Conservation (phyloP, 2,329 filamentous ascomycete species). For the Aspergillus amoenus region DNA sequence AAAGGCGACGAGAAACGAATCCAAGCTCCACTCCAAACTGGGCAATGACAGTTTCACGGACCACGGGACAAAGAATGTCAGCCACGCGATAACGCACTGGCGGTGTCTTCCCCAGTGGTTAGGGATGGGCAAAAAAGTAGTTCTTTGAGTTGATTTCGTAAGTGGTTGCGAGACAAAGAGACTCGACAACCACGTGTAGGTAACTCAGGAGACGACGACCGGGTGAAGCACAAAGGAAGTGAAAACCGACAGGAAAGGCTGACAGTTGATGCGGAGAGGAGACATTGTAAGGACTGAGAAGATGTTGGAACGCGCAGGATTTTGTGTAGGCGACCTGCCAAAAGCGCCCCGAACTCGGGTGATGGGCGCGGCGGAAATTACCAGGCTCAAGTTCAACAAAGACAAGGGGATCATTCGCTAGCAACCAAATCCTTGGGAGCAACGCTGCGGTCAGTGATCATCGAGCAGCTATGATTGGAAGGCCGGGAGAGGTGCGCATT, state of each 20-base stretch:
- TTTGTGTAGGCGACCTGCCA: neutral
- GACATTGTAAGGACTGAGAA: neutral
- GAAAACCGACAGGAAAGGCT: neutral
- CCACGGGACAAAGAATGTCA: slow-evolving; percentile 3
- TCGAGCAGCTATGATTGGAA: slow-evolving; percentile 4
- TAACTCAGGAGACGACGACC: neutral
- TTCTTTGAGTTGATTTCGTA: neutral
- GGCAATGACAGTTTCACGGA: neutral
- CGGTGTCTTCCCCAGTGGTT: neutral
- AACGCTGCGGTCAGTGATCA: neutral
- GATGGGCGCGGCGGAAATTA: neutral
- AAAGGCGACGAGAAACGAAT: neutral
- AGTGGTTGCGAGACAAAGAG: neutral
- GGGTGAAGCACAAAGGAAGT: neutral
- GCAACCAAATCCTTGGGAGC: neutral
- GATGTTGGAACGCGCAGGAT: slow-evolving; percentile 1
- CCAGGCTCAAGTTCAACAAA: neutral
- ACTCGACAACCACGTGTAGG: neutral
- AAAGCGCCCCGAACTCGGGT: neutral
- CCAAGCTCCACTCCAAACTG: neutral
- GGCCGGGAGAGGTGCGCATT: neutral
- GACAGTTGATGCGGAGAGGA: neutral
- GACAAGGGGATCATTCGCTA: neutral
- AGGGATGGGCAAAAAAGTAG: neutral
- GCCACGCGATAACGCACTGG: neutral